These are phyloP conservation scores for Mycena chlorophos DNA, from an alignment of 768 basidiomycete species.

Conservation along the genomic window DNA sequence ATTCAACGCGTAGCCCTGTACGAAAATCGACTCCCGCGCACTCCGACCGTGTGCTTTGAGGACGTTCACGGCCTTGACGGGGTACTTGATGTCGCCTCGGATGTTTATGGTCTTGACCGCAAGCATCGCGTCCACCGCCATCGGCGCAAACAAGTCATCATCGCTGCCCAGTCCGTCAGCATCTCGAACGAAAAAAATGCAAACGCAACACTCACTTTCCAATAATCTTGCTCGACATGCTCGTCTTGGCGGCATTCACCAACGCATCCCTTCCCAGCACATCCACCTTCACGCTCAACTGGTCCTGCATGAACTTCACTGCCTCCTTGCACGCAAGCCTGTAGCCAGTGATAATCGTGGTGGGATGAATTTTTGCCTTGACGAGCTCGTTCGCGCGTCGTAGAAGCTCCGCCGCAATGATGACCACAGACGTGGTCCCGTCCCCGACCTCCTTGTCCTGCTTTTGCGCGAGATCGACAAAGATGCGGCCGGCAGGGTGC, in stretches of 20 bases:
- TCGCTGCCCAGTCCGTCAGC: conserved; percentile 55
- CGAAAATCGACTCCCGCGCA: conserved; percentile 90
- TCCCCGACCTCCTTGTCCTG: conserved; percentile 99
- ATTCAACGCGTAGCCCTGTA: conserved; percentile 96
- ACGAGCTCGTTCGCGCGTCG: conserved; percentile 97
- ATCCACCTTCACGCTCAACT: conserved; percentile 93
- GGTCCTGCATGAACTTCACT: conserved; percentile 97
- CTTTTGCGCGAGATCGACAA: conserved; percentile 97
- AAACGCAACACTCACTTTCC: conserved; percentile 71
- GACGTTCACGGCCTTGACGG: conserved; percentile 98
- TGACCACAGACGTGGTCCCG: conserved; percentile 97
- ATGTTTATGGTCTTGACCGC: conserved; percentile 93
- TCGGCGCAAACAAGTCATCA: conserved; percentile 95
- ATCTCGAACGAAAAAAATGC: background rate
- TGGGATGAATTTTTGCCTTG: conserved; percentile 97
- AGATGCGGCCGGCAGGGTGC: conserved; percentile 95
- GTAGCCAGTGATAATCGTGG: conserved; percentile 98
- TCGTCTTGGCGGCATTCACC: conserved; percentile 96
- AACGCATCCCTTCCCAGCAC: conserved; percentile 87
- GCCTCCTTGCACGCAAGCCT: conserved; percentile 95
- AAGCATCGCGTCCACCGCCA: conserved; percentile 99
- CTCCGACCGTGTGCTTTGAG: conserved; percentile 97
- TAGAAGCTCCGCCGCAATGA: conserved; percentile 95
- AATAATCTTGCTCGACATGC: conserved; percentile 98
- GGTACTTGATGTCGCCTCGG: conserved; percentile 96